Base-by-base conservation (phyloP, 768 basidiomycete species). In the Lepiota subincarnata region DNA sequence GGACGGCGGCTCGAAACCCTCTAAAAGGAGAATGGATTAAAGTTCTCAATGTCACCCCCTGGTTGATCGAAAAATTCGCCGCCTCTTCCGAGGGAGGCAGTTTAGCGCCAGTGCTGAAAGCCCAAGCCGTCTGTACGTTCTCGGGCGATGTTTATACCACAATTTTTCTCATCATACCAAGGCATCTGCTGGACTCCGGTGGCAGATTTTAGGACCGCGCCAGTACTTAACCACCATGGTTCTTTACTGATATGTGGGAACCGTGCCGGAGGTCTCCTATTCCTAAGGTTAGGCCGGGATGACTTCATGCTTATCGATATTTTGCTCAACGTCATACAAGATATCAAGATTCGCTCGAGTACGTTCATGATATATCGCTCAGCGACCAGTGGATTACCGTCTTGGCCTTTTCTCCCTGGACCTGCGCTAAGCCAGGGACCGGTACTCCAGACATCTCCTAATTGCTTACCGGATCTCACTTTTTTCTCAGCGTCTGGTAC, bases 1-100 rank as follows among this genome's bases (percentile, higher is more conserved):
- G 85, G 86, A 71, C 69, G 8, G 76, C 87, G 1, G 66, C 69
- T 1, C 86, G 86, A 61, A 87, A 91, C 60, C 77, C 77, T 57
- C 61, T 90, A 19, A 86, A 78, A 56, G 88, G 89, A 42, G 81
- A 87, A 71, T 92, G 89, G 90, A 53, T 60, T 5, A 83, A 78
- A 66, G 89, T 83, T 10, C 73, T 70, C 56, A 79, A 86, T 57
- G 69, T 86, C 20, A 84, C 84, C 24, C 24, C 24, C 24, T 24
- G 5, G 3, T 24, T 24, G 24, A 24, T 24, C 5, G 24, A 24
- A 24, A 24, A 24, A 24, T 24, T 24, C 24, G 24, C 24, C 24
- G 5, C 24, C 24, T 24, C 24, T 5, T 24, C 19, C 39, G 60
- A 67, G 12, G 53, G 55, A 48, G 62, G 58, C 18, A 47, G 67